phyloP scores from a whole-genome alignment of 2,329 filamentous ascomycete species.

The Phoma sp. region DNA sequence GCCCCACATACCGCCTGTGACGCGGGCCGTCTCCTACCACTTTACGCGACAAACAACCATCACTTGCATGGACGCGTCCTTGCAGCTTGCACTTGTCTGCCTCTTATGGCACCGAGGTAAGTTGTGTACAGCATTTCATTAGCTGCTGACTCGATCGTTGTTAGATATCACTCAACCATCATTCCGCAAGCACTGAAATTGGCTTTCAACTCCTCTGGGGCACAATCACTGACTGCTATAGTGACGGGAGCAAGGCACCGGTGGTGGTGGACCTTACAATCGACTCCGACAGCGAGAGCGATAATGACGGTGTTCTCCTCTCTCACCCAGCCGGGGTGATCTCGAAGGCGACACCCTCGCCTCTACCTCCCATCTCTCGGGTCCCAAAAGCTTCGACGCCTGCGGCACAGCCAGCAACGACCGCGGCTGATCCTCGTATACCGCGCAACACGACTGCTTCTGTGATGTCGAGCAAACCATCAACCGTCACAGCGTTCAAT shows the following conservation, averaged over 20 bases:
- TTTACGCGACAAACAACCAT: constrained; percentile 30
- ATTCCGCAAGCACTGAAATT: no score
- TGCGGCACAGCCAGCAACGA: not conserved
- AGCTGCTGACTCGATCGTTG: no score
- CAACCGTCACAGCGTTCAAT: not conserved
- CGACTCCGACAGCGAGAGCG: constrained; percentile 27
- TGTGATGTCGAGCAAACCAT: not conserved
- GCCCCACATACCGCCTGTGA: constrained; percentile 1
- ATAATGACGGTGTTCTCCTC: not conserved
- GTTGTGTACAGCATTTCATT: not conserved
- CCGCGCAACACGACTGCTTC: not conserved
- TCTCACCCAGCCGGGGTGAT: not conserved
- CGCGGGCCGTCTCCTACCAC: constrained; percentile 22
- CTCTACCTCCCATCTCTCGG: not conserved
- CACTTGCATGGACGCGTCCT: constrained; percentile 31
- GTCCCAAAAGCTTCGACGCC: not conserved
- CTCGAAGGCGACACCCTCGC: not conserved
- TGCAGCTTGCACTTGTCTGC: not conserved
- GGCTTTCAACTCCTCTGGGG: not conserved
- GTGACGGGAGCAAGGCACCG: constrained; percentile 19
- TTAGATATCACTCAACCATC: no score
- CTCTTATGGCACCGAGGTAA: constrained; percentile 30
- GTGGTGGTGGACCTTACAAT: constrained; percentile 33
- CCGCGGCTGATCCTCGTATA: constrained; percentile 1
- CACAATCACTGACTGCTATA: constrained; percentile 25